These are phyloP conservation scores for Metarhizium brunneum DNA, from an alignment of 2,329 filamentous ascomycete genomes.

Conservation along the genomic window DNA sequence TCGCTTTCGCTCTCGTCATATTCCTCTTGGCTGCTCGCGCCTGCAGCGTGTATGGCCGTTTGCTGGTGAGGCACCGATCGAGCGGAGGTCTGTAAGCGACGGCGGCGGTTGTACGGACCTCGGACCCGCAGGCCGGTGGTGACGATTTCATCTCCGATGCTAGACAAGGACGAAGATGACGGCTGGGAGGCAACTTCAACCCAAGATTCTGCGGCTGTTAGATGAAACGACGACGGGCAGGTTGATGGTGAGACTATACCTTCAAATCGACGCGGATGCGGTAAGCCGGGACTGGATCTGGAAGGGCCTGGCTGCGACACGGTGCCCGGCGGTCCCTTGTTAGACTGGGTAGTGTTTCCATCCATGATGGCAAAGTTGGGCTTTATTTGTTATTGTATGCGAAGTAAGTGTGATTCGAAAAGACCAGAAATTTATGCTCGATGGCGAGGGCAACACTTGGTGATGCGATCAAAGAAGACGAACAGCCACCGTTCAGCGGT, in stretches of 20 bases:
- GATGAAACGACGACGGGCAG: conserved; percentile 2
- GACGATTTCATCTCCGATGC: conserved; percentile 77
- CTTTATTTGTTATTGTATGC: not conserved
- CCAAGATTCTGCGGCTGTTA: conserved; percentile 69
- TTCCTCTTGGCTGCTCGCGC: conserved; percentile 78
- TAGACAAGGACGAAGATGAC: conserved; percentile 87
- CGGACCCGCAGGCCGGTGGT: conserved; percentile 78
- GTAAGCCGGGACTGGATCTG: conserved; percentile 21
- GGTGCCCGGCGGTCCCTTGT: conserved; percentile 13
- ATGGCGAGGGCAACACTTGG: not conserved
- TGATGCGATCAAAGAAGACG: conserved; percentile 1
- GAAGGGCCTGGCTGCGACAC: conserved; percentile 15
- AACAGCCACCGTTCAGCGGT: not conserved
- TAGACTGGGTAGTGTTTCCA: conserved; percentile 15
- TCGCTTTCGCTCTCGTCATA: conserved; percentile 92
- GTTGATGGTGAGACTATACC: conserved; percentile 17
- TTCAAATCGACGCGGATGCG: conserved; percentile 25
- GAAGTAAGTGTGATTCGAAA: not conserved
- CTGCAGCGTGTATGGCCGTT: conserved; percentile 31
- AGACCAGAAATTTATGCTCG: not conserved
- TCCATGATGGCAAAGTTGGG: conserved; percentile 14
- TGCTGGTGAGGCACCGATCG: conserved; percentile 29
- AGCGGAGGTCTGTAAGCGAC: conserved; percentile 31
- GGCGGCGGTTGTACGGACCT: conserved; percentile 51
- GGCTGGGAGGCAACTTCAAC: conserved; percentile 88